Base-by-base conservation (phyloP, 2,329 filamentous ascomycete species). In the Sclerotinia borealis region DNA sequence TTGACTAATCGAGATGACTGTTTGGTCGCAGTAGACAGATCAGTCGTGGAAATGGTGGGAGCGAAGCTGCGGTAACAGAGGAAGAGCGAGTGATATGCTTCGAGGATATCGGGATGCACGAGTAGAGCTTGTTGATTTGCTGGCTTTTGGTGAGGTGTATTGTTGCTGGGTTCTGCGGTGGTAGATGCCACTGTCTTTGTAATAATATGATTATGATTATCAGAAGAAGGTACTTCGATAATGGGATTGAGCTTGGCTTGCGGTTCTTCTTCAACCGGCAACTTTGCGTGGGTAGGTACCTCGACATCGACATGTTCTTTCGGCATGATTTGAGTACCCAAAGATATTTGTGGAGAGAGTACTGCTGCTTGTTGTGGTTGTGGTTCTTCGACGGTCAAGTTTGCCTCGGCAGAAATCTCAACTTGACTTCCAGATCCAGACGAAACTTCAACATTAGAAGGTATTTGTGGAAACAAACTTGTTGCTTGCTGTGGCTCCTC, bases 21-120 rank as follows among this genome's bases (percentile, higher is more conserved):
- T 5, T 19, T 7, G 5, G 70, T 59, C 4, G 68, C 68, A 9
- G 27, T 25, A 3, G 63, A 7, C 9, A 69, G 66, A 45, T 68
- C 39, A 1, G 45, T 25, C 3, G 39, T 63, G 8, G 64, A 63
- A 22, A 72, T 66, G 0, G 48, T 55, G 2, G 69, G 69, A 1
- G 49, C 2, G 8, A 34, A 54, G 25, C 43, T 22, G 49, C 69
- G 68, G 22, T 49, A 66, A 7, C 63, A 63, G 2, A 49, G 60
- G 41, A 72, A 67, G 1, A 73, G 59, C 37, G 67, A 69, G 50
- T 68, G 15, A 17, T 69, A 66, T 25, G 67, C 65, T 19, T 63
- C 41, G 15, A 59, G 36, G 8, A 63, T 17, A 25, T 55, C 49
- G 0, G 39, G 9, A 11, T 25, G 6, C 29, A 25, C 34, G 9